A percentile compares a stretch with the other conserved stretches of the same genome.
Evolutionary conservation across 2,329 filamentous ascomycete genomes (phyloP).

Genomic region (Claviceps capensis): DNA sequence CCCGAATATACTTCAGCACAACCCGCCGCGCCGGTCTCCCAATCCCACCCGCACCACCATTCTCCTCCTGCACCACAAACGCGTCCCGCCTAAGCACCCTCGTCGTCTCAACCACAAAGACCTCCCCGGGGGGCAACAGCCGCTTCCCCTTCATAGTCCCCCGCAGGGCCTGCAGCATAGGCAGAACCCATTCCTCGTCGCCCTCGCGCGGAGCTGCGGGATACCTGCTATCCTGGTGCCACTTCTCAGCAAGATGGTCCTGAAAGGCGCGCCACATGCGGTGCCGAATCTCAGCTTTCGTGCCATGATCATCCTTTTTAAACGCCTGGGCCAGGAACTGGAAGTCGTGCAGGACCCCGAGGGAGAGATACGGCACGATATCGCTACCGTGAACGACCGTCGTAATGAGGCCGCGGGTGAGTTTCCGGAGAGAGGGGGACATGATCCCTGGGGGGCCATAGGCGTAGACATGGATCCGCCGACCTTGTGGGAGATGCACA

Average conservation of each 20-base stretch:
- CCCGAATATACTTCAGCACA: slow-evolving; percentile 54
- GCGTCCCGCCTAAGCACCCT: slow-evolving; percentile 54
- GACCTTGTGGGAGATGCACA: slow-evolving; percentile 47
- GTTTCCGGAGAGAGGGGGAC: slow-evolving; percentile 53
- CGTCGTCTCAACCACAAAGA: slow-evolving; percentile 58
- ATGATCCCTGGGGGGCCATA: slow-evolving; percentile 64
- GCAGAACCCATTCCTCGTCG: slow-evolving; percentile 56
- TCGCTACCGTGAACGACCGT: slow-evolving; percentile 62
- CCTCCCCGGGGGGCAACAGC: slow-evolving; percentile 61
- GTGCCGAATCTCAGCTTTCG: slow-evolving; percentile 51
- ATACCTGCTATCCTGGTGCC: slow-evolving; percentile 28
- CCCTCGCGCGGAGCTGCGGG: slow-evolving; percentile 27
- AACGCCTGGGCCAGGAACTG: slow-evolving; percentile 60
- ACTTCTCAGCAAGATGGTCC: slow-evolving; percentile 46
- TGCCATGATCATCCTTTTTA: slow-evolving; percentile 55
- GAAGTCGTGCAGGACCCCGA: slow-evolving; percentile 62
- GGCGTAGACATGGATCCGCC: slow-evolving; percentile 66
- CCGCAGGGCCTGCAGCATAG: slow-evolving; percentile 51
- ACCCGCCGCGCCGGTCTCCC: slow-evolving; percentile 54
- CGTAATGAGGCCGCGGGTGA: slow-evolving; percentile 61
- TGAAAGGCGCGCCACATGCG: slow-evolving; percentile 53
- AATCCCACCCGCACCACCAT: slow-evolving; percentile 20
- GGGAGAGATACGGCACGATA: slow-evolving; percentile 58
- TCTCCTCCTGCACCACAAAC: slow-evolving; percentile 34
- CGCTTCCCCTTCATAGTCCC: slow-evolving; percentile 56